Evolutionary conservation across 2,329 filamentous ascomycete species (phyloP).

Genomic region (Apiospora marii): DNA sequence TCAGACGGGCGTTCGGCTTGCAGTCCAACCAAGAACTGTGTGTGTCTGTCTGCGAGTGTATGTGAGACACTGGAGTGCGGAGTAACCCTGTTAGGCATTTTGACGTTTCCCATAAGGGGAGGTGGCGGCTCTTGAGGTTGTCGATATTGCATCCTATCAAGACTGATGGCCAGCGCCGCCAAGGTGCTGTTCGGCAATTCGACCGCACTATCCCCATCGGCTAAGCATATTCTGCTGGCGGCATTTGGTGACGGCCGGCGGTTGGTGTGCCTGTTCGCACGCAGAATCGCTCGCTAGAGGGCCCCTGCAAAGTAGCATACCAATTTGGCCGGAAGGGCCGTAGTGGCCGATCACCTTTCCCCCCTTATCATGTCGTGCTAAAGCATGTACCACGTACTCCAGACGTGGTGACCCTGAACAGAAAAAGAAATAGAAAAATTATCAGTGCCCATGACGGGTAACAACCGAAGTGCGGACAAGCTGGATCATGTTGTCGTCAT

Average conservation of each 20-base stretch:
- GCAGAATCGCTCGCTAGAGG: background rate
- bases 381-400: background rate
- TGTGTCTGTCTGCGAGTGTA: background rate
- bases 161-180: background rate
- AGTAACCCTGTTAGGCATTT: slow-evolving; percentile 10
- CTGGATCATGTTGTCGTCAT: slow-evolving; percentile 1
- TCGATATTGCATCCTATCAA: background rate
- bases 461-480: slow-evolving; percentile 7
- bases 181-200: slow-evolving; percentile 13
- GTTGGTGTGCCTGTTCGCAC: background rate
- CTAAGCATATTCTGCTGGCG: background rate
- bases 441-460: slow-evolving; percentile 4
- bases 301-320: background rate
- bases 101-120: background rate
- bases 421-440: background rate
- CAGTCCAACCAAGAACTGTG: background rate
- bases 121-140: background rate
- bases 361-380: background rate
- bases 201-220: slow-evolving; percentile 4
- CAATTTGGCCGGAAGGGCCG: slow-evolving; percentile 14
- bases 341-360: background rate
- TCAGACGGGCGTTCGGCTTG: background rate
- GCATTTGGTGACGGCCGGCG: background rate
- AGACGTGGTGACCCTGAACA: background rate
- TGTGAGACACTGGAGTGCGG: slow-evolving; percentile 8